Base-by-base conservation (phyloP, 257 asterid genomes). In the Nicotiana paniculata region DNA sequence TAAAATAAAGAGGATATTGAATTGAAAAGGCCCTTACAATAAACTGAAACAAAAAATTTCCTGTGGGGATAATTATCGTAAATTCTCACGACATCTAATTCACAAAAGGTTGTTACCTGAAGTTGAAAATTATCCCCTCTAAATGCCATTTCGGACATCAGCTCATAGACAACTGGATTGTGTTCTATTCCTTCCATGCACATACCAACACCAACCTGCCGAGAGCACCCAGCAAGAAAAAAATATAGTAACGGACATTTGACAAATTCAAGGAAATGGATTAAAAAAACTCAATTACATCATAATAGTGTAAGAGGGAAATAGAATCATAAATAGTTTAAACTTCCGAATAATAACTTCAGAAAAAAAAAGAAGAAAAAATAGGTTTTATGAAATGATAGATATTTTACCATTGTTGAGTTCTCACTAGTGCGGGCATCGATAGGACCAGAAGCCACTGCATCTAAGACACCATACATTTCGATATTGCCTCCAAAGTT, bases 101-200 rank as follows among this genome's bases (percentile, higher is more conserved):
- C 9, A 59, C 32, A n/a, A 39, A 54, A 78, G 86, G 5, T 18
- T 37, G 59, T 82, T 90, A 94, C 99, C 98, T 94, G 89, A 78
- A 92, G 81, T 81, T 89, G 89, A 76, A 94, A 84, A 6, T 80
- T 83, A 82, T 87, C 87, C 70, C 91, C 88, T 85, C 93, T 91
- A 88, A 93, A 94, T 61, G 98, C 97, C 99, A 94, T 96, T 90
- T 96, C 99, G 43, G 97, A 86, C 99, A 96, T 96, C 83, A 93
- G 93, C 90, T 96, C 99, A 70, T 89, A 96, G 18, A 92, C 99
- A 46, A 96, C 97, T 17, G 99, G 99, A 86, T 96, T 96, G 0
- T 96, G 97, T 85, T 96, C 99, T 68, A 92, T 94, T 85, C 99
- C 99, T 92, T 96, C 98, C 99, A 96, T 96, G 93, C 99, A 94